Base-by-base conservation (phyloP, 2,329 filamentous ascomycete species). In the Fusarium virguliforme region DNA sequence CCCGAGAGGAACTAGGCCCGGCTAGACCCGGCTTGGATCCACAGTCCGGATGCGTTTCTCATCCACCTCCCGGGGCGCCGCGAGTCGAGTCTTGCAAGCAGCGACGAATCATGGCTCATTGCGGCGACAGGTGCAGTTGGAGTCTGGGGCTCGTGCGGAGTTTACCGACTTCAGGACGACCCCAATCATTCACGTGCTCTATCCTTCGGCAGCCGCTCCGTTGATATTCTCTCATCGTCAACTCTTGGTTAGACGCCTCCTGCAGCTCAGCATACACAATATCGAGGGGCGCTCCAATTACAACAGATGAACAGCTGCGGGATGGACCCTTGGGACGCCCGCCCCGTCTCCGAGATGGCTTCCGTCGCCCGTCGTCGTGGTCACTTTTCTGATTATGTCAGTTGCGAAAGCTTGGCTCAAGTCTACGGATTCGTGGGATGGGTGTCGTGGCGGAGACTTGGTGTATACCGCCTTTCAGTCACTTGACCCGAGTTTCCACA, bases 11-110 rank as follows among this genome's bases (percentile, higher is more conserved):
- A 32, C 35, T 55, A 54, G 46, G 55, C 54, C 40, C 64, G 54
- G 48, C 53, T 55, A 46, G 32, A 43, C 30, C 54, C 40, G 9
- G 34, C 35, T 18, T 7, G 43, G 46, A 37, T 32, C 64, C 55
- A 64, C 54, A 34, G 35, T 41, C 58, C 55, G 15, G 38, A 60
- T 67, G 30, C 34, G 50, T 22, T 41, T 30, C 53, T 30, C 24
- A 26, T 18, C 51, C 51, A 6, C 51, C 51, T n/a, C 32, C 34
- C 30, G 15, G 38, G 53, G 30, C 53, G 28, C 30, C 34, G 6
- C n/a, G 53, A 55, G 22, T 55, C 53, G 4, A 40, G 53, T 38
- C 15, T 24, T 38, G 53, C 32, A 37, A 35, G 24, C 22, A 37
- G 24, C 13, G 53, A 53, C 53, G 34, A 55, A 55, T 55, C 53